These are phyloP conservation scores for Elsinoe ampelina DNA, from an alignment of 2,329 filamentous ascomycete species.

Conservation along the genomic window DNA sequence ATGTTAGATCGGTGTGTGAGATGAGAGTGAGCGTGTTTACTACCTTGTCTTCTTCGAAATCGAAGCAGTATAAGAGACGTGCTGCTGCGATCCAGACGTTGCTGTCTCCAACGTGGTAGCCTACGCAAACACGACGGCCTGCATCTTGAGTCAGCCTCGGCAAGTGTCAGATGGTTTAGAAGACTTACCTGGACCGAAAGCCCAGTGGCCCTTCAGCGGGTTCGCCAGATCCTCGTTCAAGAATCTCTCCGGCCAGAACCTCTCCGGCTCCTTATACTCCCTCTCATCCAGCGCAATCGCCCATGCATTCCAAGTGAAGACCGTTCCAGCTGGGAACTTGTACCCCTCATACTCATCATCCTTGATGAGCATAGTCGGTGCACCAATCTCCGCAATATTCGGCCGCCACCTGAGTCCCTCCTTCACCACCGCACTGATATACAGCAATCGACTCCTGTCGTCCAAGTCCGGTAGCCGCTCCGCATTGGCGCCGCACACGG, in stretches of 20 bases:
- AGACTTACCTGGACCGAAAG: slow-evolving; percentile 8
- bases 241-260: slow-evolving; percentile 22
- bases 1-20: neutral
- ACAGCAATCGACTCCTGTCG: slow-evolving; percentile 26
- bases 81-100: slow-evolving; percentile 11
- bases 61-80: slow-evolving; percentile 10
- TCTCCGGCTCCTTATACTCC: slow-evolving; percentile 18
- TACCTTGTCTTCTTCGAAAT: slow-evolving; percentile 10
- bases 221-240: slow-evolving; percentile 14
- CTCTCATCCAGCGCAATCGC: slow-evolving; percentile 17
- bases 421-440: slow-evolving; percentile 26
- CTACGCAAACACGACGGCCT: slow-evolving; percentile 8
- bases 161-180: too few species aligned
- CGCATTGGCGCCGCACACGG: slow-evolving; percentile 18
- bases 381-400: slow-evolving; percentile 20
- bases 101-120: slow-evolving; percentile 10
- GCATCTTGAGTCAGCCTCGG: too few species aligned
- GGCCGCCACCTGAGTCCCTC: slow-evolving; percentile 30
- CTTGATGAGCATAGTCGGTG: slow-evolving; percentile 34
- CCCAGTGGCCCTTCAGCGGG: slow-evolving; percentile 12
- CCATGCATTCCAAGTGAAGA: slow-evolving; percentile 16
- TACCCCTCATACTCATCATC: slow-evolving; percentile 35
- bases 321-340: slow-evolving; percentile 9
- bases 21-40: neutral
- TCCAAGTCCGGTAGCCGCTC: slow-evolving; percentile 23